A percentile compares a stretch with the other conserved stretches of the same genome.
Conservation (phyloP, 208 protist species). For the Wallacemonas sp. region DNA sequence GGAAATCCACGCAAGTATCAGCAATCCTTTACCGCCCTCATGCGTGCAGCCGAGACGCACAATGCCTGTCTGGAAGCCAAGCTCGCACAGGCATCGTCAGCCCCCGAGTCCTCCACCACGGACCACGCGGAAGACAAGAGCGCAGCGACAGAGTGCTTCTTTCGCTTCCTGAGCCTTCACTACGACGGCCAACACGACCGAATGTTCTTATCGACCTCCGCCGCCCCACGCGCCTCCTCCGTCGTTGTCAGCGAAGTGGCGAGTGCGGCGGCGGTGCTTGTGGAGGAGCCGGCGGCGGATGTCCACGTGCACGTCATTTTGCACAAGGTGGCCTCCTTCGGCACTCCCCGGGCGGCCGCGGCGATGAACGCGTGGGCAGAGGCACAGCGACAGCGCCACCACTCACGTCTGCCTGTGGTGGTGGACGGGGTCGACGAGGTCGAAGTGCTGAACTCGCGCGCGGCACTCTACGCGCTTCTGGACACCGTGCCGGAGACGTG, state of each 20-base stretch:
- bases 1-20: slow-evolving; percentile 72
- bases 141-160: slow-evolving; percentile 11
- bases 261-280: not conserved
- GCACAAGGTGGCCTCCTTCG: slow-evolving; percentile 80
- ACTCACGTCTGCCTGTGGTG: slow-evolving; percentile 42
- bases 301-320: slow-evolving; percentile 68
- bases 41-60: slow-evolving; percentile 29
- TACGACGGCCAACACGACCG: slow-evolving; percentile 42
- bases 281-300: slow-evolving; percentile 2
- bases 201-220: slow-evolving; percentile 34
- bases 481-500: slow-evolving; percentile 28
- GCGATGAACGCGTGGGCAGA: slow-evolving; percentile 51
- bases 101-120: too few relatives aligned
- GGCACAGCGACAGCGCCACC: slow-evolving; percentile 14
- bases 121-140: not conserved
- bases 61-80: slow-evolving; percentile 23
- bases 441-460: slow-evolving; percentile 53
- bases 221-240: not conserved
- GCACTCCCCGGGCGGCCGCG: slow-evolving; percentile 28
- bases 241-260: not conserved
- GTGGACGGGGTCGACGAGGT: slow-evolving; percentile 62
- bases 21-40: slow-evolving; percentile 76
- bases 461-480: slow-evolving; percentile 48
- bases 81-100: not conserved
- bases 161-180: slow-evolving; percentile 59